These are phyloP conservation scores for Hemerocallis citrina DNA, from an alignment of 106 monocot species.

Conservation along the genomic window DNA sequence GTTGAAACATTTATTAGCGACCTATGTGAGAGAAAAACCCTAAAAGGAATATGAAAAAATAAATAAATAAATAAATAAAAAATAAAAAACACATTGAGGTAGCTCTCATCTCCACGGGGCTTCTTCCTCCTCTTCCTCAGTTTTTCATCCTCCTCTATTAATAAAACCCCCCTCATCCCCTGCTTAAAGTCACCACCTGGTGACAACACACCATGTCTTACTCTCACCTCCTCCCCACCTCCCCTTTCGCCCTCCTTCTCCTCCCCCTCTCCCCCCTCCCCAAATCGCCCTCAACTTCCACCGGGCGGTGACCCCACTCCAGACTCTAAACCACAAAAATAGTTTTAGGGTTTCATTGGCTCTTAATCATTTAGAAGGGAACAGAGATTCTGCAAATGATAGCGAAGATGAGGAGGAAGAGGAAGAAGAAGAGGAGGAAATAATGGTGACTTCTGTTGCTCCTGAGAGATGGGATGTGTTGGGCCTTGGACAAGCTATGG, in stretches of 20 bases:
- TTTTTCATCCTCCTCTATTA: neutral
- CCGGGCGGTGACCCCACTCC: constrained; percentile 5
- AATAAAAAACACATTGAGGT: neutral
- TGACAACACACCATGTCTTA: constrained; percentile 5
- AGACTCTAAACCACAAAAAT: neutral
- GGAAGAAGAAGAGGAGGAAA: constrained; percentile 18
- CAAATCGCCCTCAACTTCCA: neutral
- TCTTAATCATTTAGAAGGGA: constrained; percentile 9
- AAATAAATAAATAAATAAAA: too few relatives aligned
- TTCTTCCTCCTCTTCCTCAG: neutral
- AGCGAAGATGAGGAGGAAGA: constrained; percentile 17
- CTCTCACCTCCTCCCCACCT: constrained; percentile 5
- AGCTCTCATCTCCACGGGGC: neutral
- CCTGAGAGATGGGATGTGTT: constrained; percentile 89
- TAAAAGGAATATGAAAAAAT: too few relatives aligned
- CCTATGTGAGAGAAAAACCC: too few relatives aligned
- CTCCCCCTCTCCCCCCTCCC: neutral
- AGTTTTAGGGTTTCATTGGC: constrained; percentile 1
- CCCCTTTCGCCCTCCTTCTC: neutral
- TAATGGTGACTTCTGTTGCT: constrained; percentile 11
- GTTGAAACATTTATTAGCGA: too few relatives aligned
- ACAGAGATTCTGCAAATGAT: neutral
- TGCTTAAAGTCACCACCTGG: constrained; percentile 3
- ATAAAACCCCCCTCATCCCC: neutral
- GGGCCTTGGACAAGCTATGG: constrained; percentile 95